phyloP scores from a whole-genome alignment of 2,329 filamentous ascomycete species.

The Penicillium sp. region DNA sequence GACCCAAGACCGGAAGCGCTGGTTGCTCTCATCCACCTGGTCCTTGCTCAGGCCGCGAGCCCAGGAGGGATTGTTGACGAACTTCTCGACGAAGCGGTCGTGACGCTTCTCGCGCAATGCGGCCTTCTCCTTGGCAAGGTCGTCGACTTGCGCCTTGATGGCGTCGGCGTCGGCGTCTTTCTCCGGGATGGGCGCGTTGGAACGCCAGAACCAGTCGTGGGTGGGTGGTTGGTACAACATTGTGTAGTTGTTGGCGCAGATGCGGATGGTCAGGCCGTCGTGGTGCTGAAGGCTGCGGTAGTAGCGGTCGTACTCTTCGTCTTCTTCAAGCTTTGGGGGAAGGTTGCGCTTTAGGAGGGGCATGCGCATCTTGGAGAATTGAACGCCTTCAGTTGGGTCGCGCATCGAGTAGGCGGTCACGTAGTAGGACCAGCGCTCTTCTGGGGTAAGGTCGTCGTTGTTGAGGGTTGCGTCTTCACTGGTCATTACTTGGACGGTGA shows the following conservation, averaged over 20 bases:
- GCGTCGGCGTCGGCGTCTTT: constrained; percentile 22
- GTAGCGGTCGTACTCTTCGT: constrained; percentile 60
- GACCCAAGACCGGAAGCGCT: constrained; percentile 50
- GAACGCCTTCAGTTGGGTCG: constrained; percentile 80
- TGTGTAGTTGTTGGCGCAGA: constrained; percentile 76
- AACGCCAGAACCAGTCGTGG: constrained; percentile 67
- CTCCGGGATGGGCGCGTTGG: constrained; percentile 24
- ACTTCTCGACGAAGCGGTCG: constrained; percentile 53
- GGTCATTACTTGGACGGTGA: constrained; percentile 79
- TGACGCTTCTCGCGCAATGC: constrained; percentile 45
- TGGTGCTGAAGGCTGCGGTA: constrained; percentile 57
- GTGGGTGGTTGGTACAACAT: constrained; percentile 73
- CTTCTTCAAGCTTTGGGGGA: constrained; percentile 60
- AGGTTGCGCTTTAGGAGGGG: constrained; percentile 71
- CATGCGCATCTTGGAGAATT: constrained; percentile 64
- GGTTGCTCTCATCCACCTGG: constrained; percentile 50
- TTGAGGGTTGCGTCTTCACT: constrained; percentile 79
- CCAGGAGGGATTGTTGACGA: constrained; percentile 54
- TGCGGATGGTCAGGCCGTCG: constrained; percentile 69
- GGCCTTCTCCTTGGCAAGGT: constrained; percentile 37
- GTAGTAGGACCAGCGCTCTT: constrained; percentile 86
- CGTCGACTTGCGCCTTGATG: constrained; percentile 31
- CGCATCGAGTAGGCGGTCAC: constrained; percentile 87
- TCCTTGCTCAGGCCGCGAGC: constrained; percentile 52
- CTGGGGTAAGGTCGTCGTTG: constrained; percentile 63